These are phyloP conservation scores for Epichloe sibirici DNA, from an alignment of 2,329 filamentous ascomycete species.

Conservation along the genomic window DNA sequence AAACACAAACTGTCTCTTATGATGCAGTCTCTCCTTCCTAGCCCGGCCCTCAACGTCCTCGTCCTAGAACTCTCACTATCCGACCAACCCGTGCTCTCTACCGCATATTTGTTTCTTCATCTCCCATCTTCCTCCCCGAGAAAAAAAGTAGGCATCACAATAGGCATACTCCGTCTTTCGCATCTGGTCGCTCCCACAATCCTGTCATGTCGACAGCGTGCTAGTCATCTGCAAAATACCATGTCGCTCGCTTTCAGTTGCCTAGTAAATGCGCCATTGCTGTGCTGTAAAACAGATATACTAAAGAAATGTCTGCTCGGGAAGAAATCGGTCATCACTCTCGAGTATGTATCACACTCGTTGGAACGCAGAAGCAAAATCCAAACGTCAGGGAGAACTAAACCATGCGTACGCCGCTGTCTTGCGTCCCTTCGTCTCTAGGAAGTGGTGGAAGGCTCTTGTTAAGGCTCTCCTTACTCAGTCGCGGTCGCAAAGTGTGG, in stretches of 20 bases:
- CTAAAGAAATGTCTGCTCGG: neutral
- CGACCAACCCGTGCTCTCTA: neutral
- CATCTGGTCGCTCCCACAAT: neutral
- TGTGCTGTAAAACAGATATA: slow-evolving; percentile 4
- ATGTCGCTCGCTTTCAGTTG: slow-evolving; percentile 4
- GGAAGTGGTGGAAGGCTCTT: slow-evolving; percentile 49
- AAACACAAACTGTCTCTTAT: neutral
- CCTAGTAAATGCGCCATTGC: neutral
- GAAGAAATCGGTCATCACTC: neutral
- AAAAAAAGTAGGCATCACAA: neutral
- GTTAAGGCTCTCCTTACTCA: slow-evolving; percentile 46
- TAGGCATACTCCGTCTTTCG: neutral
- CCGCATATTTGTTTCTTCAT: neutral
- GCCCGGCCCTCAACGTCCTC: neutral
- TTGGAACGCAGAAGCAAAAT: slow-evolving; percentile 11
- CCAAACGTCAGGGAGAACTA: slow-evolving; percentile 16
- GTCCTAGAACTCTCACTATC: neutral
- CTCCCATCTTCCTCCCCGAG: neutral
- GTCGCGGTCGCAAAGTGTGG: slow-evolving; percentile 27
- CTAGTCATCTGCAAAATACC: slow-evolving; percentile 4
- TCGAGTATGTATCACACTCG: neutral
- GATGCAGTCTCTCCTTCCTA: neutral
- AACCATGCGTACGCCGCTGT: slow-evolving; percentile 19
- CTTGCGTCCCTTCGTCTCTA: slow-evolving; percentile 15
- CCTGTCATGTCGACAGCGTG: neutral